Percentiles rank a stretch among this genome's conserved stretches.
These are phyloP conservation scores for Teunomyces kruisii DNA, from an alignment of 805 yeast genomes.

Conservation along the genomic window DNA sequence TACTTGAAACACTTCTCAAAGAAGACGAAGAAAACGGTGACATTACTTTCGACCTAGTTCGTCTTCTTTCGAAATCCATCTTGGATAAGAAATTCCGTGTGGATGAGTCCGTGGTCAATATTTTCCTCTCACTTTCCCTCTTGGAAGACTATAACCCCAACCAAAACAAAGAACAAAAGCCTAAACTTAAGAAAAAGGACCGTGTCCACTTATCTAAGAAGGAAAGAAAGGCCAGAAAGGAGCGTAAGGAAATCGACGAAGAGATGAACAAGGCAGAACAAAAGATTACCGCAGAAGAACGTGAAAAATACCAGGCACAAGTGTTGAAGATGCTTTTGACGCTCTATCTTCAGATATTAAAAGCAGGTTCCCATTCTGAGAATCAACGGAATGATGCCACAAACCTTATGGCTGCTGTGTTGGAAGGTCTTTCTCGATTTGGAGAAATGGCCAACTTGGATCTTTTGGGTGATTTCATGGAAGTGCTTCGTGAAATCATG, in stretches of 20 bases:
- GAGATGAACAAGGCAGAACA: constrained; percentile 87
- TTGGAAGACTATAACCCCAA: constrained; percentile 72
- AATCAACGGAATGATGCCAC: constrained; percentile 49
- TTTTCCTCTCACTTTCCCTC: constrained; percentile 65
- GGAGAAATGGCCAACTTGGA: constrained; percentile 94
- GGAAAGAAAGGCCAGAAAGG: constrained; percentile 85
- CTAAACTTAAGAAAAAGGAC: constrained; percentile 69
- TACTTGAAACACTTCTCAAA: constrained; percentile 65
- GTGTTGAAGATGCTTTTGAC: constrained; percentile 71
- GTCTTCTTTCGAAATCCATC: constrained; percentile 66
- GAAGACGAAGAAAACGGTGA: constrained; percentile 82
- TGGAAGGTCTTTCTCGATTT: constrained; percentile 87
- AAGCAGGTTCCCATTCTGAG: constrained; percentile 33
- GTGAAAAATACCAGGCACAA: constrained; percentile 83
- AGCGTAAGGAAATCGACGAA: constrained; percentile 80
- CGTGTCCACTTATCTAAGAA: constrained; percentile 89
- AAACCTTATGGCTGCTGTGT: constrained; percentile 71
- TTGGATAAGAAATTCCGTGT: constrained; percentile 74
- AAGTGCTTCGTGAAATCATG: constrained; percentile 82
- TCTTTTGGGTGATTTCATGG: constrained; percentile 86
- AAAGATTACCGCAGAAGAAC: constrained; percentile 81
- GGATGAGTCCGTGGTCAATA: constrained; percentile 77
- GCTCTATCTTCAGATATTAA: constrained; percentile 75
- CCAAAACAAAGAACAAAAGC: constrained; percentile 42
- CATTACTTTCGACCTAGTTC: constrained; percentile 70